Evolutionary conservation across 257 asterid genomes (phyloP).

Genomic region (Petunia axillaris): DNA sequence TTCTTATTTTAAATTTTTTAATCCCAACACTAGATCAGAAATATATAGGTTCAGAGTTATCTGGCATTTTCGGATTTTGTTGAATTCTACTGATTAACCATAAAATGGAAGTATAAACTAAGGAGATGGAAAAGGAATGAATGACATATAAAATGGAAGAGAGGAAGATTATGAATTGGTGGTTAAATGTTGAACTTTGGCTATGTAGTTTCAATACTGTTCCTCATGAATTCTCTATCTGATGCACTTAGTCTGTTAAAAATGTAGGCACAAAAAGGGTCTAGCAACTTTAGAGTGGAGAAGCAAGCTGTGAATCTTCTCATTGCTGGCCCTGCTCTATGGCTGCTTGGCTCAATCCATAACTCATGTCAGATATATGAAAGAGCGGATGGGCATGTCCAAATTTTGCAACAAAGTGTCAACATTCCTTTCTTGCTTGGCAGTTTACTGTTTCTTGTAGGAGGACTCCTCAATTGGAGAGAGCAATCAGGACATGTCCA

Average conservation of each 20-base stretch:
- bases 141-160: too few species aligned
- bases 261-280: slow-evolving; percentile 65
- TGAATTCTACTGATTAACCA: too few species aligned
- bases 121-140: too few species aligned
- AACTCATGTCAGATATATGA: slow-evolving; percentile 90
- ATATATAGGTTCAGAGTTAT: too few species aligned
- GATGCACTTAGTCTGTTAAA: neutral
- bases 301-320: slow-evolving; percentile 60
- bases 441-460: slow-evolving; percentile 68
- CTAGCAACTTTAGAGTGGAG: slow-evolving; percentile 44
- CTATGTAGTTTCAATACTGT: neutral
- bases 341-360: slow-evolving; percentile 85
- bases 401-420: slow-evolving; percentile 74
- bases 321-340: slow-evolving; percentile 70
- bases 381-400: slow-evolving; percentile 78
- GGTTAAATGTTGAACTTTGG: neutral
- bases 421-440: slow-evolving; percentile 74
- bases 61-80: too few species aligned
- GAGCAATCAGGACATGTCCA: slow-evolving; percentile 45
- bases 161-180: neutral
- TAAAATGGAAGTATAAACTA: too few species aligned
- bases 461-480: slow-evolving; percentile 55
- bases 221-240: neutral
- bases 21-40: too few species aligned
- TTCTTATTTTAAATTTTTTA: too few species aligned